phyloP scores from a whole-genome alignment of 2,329 filamentous ascomycete species.

The Trichoderma guizhouense region DNA sequence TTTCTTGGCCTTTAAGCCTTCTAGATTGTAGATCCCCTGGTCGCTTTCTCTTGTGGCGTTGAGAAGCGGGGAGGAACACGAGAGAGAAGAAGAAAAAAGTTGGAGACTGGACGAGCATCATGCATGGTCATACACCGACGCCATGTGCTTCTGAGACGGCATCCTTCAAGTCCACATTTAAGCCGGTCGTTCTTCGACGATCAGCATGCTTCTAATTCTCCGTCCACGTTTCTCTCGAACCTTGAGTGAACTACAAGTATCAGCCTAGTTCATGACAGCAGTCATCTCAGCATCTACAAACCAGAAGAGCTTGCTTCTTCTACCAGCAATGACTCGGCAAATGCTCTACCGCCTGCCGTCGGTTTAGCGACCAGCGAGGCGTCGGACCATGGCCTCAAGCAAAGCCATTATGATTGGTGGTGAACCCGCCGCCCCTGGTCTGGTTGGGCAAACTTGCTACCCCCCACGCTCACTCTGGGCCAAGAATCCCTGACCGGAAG shows the following conservation, averaged over 20 bases:
- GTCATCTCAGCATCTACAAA: no score
- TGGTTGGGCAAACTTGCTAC: not conserved
- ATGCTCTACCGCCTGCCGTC: not conserved
- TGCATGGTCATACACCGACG: not conserved
- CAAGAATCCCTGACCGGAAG: not conserved
- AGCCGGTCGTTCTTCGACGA: not conserved
- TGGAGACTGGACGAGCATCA: not conserved
- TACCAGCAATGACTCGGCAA: not conserved
- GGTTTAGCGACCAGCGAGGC: not conserved
- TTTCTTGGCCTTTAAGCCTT: conserved; percentile 7
- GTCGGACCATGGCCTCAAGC: not conserved
- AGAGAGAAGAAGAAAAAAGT: not conserved
- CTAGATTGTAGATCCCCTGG: conserved; percentile 7
- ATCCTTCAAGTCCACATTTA: not conserved
- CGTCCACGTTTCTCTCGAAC: not conserved
- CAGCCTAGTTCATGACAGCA: not conserved
- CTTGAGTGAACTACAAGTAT: not conserved
- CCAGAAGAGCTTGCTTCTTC: not conserved
- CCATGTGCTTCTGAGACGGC: not conserved
- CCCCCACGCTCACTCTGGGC: conserved; percentile 4
- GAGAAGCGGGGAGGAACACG: not conserved
- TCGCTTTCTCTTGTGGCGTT: not conserved
- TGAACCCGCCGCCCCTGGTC: not conserved
- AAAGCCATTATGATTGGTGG: not conserved
- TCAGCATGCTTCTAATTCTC: not conserved